phyloP scores from a whole-genome alignment of 768 basidiomycete species.

The Lepiota brunneoincarnata region DNA sequence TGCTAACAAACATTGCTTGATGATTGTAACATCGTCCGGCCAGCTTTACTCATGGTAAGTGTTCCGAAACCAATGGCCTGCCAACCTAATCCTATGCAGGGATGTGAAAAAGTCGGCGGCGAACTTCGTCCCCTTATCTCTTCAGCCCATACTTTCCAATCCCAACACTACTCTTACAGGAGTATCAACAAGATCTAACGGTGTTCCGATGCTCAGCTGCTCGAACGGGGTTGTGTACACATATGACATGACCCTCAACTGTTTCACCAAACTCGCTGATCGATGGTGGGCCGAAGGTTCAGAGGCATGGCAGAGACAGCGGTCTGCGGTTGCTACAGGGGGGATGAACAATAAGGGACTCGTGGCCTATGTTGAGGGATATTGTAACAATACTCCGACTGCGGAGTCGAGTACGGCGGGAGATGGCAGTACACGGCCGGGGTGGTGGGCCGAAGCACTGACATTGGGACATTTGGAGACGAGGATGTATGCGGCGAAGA shows the following conservation, averaged over 20 bases:
- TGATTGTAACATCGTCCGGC: constrained; percentile 73
- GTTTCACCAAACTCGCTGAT: constrained; percentile 78
- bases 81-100: constrained; percentile 39
- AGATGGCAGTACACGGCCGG: constrained; percentile 30
- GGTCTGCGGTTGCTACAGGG: neutral
- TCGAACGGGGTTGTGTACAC: constrained; percentile 79
- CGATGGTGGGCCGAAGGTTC: constrained; percentile 86
- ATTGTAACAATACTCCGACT: constrained; percentile 5
- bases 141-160: constrained; percentile 54
- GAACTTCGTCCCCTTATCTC: constrained; percentile 62
- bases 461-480: constrained; percentile 90
- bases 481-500: constrained; percentile 66
- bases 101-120: constrained; percentile 68
- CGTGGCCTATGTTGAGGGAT: constrained; percentile 49
- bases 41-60: constrained; percentile 74
- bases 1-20: constrained; percentile 57
- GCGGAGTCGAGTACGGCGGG: neutral
- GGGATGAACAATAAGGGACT: constrained; percentile 31
- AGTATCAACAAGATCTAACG: constrained; percentile 73
- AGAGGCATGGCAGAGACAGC: constrained; percentile 71
- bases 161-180: constrained; percentile 63
- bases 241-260: constrained; percentile 63
- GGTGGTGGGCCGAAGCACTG: constrained; percentile 82
- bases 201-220: constrained; percentile 71
- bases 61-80: neutral